Conservation (phyloP, 495 filamentous ascomycete species). For the Hyaloscypha bicolor region DNA sequence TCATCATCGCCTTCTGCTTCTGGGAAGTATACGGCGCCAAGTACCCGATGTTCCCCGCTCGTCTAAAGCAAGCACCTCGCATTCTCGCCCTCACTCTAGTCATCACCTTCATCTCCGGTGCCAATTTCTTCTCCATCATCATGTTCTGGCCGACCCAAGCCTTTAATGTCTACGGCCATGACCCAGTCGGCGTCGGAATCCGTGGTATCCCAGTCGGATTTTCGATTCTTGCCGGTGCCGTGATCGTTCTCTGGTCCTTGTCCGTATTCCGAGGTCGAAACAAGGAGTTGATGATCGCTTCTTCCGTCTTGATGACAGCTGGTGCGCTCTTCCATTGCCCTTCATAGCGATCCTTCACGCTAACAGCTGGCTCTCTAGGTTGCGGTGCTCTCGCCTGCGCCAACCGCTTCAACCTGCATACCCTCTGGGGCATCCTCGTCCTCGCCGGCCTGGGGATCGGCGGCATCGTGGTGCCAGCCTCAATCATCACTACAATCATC, state of each 20-base stretch:
- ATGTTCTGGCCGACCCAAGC: constrained; percentile 78
- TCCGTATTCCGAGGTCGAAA: constrained; percentile 64
- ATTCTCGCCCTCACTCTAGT: constrained; percentile 66
- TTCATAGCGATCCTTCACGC: neutral
- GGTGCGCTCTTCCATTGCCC: constrained; percentile 6
- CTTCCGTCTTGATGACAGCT: constrained; percentile 65
- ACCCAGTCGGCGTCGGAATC: constrained; percentile 66
- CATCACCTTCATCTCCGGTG: constrained; percentile 75
- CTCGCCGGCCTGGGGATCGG: constrained; percentile 74
- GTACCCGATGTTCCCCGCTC: constrained; percentile 67
- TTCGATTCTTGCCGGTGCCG: constrained; percentile 63
- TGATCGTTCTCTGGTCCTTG: constrained; percentile 63
- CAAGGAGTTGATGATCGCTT: constrained; percentile 62
- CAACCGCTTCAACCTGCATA: constrained; percentile 57
- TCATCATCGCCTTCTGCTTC: constrained; percentile 57
- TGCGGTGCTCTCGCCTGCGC: constrained; percentile 64
- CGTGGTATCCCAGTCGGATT: constrained; percentile 72
- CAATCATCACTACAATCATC: constrained; percentile 74
- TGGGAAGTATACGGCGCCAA: constrained; percentile 65
- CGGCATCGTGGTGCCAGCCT: constrained; percentile 73
- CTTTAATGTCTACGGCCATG: constrained; percentile 76
- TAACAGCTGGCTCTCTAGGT: constrained; percentile 43
- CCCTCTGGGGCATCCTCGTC: constrained; percentile 62
- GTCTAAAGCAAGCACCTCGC: constrained; percentile 64
- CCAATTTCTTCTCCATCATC: constrained; percentile 76